Percentiles rank a stretch among this genome's conserved stretches.
These are phyloP conservation scores for Flaveria trinervia DNA, from an alignment of 129 eudicot genomes.

Conservation along the genomic window DNA sequence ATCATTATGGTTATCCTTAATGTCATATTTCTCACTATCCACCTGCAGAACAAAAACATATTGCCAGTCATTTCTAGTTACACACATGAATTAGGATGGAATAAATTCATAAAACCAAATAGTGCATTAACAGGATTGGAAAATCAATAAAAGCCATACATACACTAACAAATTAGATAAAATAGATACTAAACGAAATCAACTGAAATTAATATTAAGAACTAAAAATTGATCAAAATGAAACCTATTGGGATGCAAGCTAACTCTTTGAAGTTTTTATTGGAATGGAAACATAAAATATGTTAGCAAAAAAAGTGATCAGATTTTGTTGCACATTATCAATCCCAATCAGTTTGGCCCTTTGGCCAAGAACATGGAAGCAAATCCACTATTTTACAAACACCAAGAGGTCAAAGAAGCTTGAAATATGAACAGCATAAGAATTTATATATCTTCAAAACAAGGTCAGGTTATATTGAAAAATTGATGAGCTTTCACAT, in stretches of 20 bases:
- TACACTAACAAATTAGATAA: not conserved
- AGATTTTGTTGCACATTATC: not conserved
- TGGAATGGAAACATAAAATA: not conserved
- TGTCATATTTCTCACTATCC: conserved; percentile 13
- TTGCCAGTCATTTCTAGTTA: not conserved
- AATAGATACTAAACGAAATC: not conserved
- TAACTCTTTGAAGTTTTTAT: not conserved
- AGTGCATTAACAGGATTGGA: not conserved
- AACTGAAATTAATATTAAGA: not conserved
- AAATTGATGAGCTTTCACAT: not conserved
- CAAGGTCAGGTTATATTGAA: not conserved
- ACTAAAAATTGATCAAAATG: not conserved
- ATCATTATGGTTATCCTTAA: conserved; percentile 10
- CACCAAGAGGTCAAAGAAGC: not conserved
- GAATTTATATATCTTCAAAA: not conserved
- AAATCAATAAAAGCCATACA: not conserved
- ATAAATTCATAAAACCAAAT: not conserved
- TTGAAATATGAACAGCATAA: not conserved
- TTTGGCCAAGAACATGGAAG: not conserved
- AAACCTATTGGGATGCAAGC: not conserved
- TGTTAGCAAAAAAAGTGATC: not conserved
- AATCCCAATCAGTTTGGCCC: not conserved
- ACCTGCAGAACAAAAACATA: conserved; percentile 12
- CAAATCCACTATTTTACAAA: not conserved
- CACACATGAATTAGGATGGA: not conserved